phyloP scores from a whole-genome alignment of 2,329 filamentous ascomycete genomes.

The Colletotrichum filicis region DNA sequence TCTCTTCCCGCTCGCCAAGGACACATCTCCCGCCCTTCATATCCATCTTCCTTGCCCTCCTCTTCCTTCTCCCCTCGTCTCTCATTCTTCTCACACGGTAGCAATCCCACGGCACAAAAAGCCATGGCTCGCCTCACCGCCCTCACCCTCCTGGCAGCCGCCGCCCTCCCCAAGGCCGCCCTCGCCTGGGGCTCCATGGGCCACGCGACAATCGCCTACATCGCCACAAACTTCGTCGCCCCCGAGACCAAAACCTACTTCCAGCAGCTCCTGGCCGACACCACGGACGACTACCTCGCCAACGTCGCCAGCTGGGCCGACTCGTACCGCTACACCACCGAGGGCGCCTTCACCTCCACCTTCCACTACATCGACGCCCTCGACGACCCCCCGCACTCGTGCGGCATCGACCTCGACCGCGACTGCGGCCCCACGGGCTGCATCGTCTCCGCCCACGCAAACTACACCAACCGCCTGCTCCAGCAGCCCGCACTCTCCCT shows the following conservation, averaged over 20 bases:
- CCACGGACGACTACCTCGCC: slow-evolving; percentile 58
- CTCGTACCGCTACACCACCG: slow-evolving; percentile 36
- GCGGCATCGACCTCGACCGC: slow-evolving; percentile 35
- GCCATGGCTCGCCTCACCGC: slow-evolving; percentile 40
- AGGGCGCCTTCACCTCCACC: slow-evolving; percentile 35
- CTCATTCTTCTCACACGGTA: neutral
- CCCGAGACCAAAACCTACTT: slow-evolving; percentile 45
- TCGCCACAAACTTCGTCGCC: slow-evolving; percentile 60
- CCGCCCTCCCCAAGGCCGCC: slow-evolving; percentile 28
- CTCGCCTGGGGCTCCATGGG: slow-evolving; percentile 56
- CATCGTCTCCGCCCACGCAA: slow-evolving; percentile 35
- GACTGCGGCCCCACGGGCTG: slow-evolving; percentile 36
- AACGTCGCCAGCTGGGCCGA: slow-evolving; percentile 51
- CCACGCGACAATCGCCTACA: slow-evolving; percentile 64
- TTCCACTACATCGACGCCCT: slow-evolving; percentile 37
- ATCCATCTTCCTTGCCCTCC: neutral
- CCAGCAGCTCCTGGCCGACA: slow-evolving; percentile 49
- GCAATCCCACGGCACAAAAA: neutral
- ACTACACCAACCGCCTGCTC: slow-evolving; percentile 42
- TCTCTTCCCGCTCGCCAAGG: slow-evolving; percentile 6
- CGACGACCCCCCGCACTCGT: slow-evolving; percentile 34
- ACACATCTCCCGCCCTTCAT: neutral
- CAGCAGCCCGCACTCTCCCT: slow-evolving; percentile 55
- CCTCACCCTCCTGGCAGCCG: slow-evolving; percentile 38
- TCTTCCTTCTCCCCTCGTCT: too few species aligned